Conservation (phyloP, 1,284 basidiomycete genomes). For the Naganishia sp. region DNA sequence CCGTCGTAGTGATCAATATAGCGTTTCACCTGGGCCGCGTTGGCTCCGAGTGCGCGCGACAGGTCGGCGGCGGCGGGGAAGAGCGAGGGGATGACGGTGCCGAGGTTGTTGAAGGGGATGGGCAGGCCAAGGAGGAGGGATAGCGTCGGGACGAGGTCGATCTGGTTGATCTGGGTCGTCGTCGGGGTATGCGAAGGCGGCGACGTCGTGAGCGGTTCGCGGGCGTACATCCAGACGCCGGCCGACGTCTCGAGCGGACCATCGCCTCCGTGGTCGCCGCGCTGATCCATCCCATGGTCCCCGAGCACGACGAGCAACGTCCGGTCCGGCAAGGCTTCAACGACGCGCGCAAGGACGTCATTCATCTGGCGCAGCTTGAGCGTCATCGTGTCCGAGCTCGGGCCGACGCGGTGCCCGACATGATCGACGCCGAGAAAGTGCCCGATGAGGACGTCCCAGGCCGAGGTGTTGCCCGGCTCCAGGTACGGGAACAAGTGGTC, state of each 20-base stretch:
- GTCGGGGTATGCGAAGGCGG: neutral
- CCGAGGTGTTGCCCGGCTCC: constrained; percentile 51
- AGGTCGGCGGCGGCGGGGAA: constrained; percentile 60
- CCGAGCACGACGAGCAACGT: constrained; percentile 89
- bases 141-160: constrained; percentile 88
- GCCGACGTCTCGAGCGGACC: constrained; percentile 80
- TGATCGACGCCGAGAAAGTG: constrained; percentile 98
- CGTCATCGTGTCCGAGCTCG: constrained; percentile 82
- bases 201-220: constrained; percentile 39
- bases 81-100: constrained; percentile 84
- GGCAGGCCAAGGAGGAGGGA: constrained; percentile 89
- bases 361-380: constrained; percentile 86
- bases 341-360: constrained; percentile 69
- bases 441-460: constrained; percentile 82
- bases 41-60: constrained; percentile 68
- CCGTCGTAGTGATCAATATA: constrained; percentile 77
- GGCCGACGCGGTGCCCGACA: constrained; percentile 90
- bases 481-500: constrained; percentile 80
- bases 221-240: constrained; percentile 90
- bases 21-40: constrained; percentile 71
- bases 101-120: constrained; percentile 94
- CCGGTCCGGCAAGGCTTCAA: constrained; percentile 68
- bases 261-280: constrained; percentile 96
- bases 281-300: constrained; percentile 95
- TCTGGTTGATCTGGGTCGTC: constrained; percentile 77